Base-by-base conservation (phyloP, 805 yeast genomes). In the Cyberlindnera subsufficiens region DNA sequence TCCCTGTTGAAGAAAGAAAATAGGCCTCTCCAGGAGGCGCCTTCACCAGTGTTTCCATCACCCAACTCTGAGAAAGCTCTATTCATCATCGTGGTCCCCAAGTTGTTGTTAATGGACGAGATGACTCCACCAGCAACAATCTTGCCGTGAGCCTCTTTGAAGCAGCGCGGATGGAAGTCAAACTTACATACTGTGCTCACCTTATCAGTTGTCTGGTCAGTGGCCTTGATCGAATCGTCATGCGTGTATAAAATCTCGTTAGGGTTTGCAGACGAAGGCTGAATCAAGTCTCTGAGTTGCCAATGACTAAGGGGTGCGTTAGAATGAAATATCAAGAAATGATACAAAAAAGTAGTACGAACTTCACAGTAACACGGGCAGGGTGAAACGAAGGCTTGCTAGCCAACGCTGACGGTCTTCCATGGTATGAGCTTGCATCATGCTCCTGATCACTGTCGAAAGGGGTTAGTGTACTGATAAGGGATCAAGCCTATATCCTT, bases 241-340 rank as follows among this genome's bases (percentile, higher is more conserved):
- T 67, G 67, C 1, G 89, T 81, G 58, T 80, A 86, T 43, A 74
- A 70, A 8, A 85, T 65, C 35, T 69, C 68, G 46, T 73, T 57
- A 47, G 70, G 61, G 42, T 59, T 44, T 38, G 54, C 47, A 42
- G 81, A 59, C 15, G 69, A 64, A 14, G 75, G 72, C 50, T 79
- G 75, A 6, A 88, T 67, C 54, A 88, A 69, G 56, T 88, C 91
- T 31, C 95, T 69, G 29, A 88, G 68, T 60, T 87, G 96, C 95
- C 95, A 88, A 65, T 87, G 82, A 19, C 60, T 54, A 25, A 15
- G 32, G 8, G 15, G 30, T 25, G 22, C 19, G 42, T 27, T 37
- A 37, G 38, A 36, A 7, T 3, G 15, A 14, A 19, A 37, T 9
- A 30, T 15, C 10, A 30, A 22, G 17, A 30, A 38, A 22, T 10